Conservation (phyloP, 2,329 filamentous ascomycete genomes). For the Didymella exigua region DNA sequence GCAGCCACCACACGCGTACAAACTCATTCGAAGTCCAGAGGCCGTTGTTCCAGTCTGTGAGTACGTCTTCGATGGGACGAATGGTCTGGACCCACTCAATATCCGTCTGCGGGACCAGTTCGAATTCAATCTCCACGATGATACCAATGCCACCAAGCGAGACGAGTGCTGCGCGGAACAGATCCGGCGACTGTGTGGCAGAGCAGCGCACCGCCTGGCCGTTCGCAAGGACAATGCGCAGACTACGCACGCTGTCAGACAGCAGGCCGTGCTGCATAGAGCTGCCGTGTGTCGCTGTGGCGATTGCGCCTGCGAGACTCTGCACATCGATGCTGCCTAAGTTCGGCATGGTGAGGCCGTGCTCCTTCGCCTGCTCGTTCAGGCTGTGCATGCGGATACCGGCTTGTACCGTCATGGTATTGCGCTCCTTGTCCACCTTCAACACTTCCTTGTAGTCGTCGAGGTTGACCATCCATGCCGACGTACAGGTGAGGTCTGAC, state of each 20-base stretch:
- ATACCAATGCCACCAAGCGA: slow-evolving; percentile 90
- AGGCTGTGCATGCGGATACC: slow-evolving; percentile 82
- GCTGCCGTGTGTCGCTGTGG: slow-evolving; percentile 92
- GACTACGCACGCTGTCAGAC: slow-evolving; percentile 73
- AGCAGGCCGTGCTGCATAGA: slow-evolving; percentile 83
- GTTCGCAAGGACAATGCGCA: slow-evolving; percentile 83
- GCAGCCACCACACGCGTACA: slow-evolving; percentile 96
- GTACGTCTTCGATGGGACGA: slow-evolving; percentile 69
- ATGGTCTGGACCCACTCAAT: slow-evolving; percentile 85
- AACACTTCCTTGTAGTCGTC: slow-evolving; percentile 79
- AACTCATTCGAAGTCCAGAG: slow-evolving; percentile 89
- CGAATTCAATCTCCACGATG: slow-evolving; percentile 85
- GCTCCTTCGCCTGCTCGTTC: slow-evolving; percentile 72
- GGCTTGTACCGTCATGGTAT: slow-evolving; percentile 78
- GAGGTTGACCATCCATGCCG: slow-evolving; percentile 92
- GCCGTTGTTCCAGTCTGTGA: slow-evolving; percentile 71
- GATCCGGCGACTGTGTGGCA: slow-evolving; percentile 68
- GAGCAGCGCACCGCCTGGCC: slow-evolving; percentile 76
- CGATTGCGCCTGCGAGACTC: slow-evolving; percentile 88
- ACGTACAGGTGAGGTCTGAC: slow-evolving; percentile 88
- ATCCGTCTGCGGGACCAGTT: slow-evolving; percentile 79
- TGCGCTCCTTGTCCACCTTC: slow-evolving; percentile 68
- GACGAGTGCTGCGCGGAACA: slow-evolving; percentile 87
- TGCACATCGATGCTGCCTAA: slow-evolving; percentile 95
- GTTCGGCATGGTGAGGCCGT: slow-evolving; percentile 86